Percentiles rank a stretch among this genome's conserved stretches.
These are phyloP conservation scores for Ormosia emarginata DNA, from an alignment of 306 rosid species.

Conservation along the genomic window DNA sequence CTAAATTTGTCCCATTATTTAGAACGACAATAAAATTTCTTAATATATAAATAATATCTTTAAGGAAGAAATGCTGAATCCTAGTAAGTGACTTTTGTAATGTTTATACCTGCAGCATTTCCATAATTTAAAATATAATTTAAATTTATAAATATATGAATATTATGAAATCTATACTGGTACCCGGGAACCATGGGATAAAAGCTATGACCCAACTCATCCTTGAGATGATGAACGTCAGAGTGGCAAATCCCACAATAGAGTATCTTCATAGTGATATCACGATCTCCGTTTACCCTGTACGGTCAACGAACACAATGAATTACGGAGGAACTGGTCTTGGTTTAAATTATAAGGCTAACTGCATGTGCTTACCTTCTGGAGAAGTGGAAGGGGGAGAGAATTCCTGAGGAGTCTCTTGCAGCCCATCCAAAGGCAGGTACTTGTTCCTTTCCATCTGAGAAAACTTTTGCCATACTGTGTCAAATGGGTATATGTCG, in stretches of 20 bases:
- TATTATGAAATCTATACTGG: too few species aligned
- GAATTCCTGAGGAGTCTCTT: conserved; percentile 32
- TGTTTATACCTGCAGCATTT: too few species aligned
- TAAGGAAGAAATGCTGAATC: too few species aligned
- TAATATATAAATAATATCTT: too few species aligned
- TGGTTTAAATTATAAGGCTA: neutral
- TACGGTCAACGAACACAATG: neutral
- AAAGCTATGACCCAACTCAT: neutral
- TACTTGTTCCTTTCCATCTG: neutral
- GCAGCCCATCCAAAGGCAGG: conserved; percentile 41
- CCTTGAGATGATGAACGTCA: neutral
- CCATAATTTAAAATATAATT: too few species aligned
- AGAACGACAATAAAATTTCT: too few species aligned
- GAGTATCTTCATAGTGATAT: conserved; percentile 3
- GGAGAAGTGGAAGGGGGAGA: conserved; percentile 33
- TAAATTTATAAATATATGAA: too few species aligned
- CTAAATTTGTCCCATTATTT: conserved; percentile 1
- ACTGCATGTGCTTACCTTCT: conserved; percentile 15
- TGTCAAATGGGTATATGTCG: too few species aligned
- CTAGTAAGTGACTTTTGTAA: too few species aligned
- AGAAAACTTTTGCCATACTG: neutral
- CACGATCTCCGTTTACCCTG: neutral
- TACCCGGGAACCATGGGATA: conserved; percentile 11
- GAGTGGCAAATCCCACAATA: conserved; percentile 12
- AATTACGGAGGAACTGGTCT: too few species aligned